phyloP scores from a whole-genome alignment of 208 protist species.

The Leishmania aethiopica region DNA sequence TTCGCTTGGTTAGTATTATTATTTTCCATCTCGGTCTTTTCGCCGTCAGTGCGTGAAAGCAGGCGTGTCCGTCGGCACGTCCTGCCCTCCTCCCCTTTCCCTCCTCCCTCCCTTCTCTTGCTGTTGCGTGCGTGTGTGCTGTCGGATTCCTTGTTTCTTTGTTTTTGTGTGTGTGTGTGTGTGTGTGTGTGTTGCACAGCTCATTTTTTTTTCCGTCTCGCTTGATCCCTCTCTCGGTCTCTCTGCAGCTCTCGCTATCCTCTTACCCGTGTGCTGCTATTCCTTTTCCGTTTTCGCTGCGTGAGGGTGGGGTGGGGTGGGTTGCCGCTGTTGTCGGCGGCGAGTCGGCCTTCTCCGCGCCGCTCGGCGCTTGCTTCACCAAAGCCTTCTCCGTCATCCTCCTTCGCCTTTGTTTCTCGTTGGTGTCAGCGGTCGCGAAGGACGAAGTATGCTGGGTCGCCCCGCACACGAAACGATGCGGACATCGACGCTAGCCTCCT shows the following conservation, averaged over 20 bases:
- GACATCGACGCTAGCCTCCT: background rate
- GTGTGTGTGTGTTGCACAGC: background rate
- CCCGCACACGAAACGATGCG: background rate
- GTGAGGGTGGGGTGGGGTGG: background rate
- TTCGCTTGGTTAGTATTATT: background rate
- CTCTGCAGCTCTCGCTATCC: too few relatives aligned
- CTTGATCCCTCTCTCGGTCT: too few relatives aligned
- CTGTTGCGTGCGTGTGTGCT: background rate
- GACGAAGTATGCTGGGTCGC: background rate
- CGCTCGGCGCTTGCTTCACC: too few relatives aligned
- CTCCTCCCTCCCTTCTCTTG: background rate
- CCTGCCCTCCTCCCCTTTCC: background rate
- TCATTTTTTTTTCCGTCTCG: too few relatives aligned
- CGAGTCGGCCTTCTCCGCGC: too few relatives aligned
- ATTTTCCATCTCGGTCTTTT: background rate
- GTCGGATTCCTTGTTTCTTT: too few relatives aligned
- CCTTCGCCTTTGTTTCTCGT: conserved; percentile 2
- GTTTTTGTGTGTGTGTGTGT: too few relatives aligned
- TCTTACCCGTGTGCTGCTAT: background rate
- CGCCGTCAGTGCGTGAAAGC: background rate
- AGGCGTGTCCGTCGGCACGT: background rate
- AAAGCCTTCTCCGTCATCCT: background rate
- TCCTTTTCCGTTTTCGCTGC: background rate
- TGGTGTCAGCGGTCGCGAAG: background rate
- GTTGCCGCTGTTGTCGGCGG: too few relatives aligned